A percentile compares a stretch with the other conserved stretches of the same genome.
Evolutionary conservation across 345 rosid species (phyloP).

Genomic region (Salix purpurea): DNA sequence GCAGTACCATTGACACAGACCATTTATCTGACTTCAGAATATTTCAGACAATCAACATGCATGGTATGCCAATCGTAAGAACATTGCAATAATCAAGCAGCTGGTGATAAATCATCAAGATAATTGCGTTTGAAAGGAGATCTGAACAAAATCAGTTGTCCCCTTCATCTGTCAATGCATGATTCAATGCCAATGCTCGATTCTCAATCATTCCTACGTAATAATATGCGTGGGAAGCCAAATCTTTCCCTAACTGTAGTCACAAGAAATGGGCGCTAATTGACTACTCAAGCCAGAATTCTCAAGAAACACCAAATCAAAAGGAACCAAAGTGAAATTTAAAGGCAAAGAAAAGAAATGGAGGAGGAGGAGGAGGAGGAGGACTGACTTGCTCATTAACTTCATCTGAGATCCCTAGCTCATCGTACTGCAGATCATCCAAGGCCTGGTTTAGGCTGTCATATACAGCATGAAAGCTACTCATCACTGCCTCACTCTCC

Average conservation of each 20-base stretch:
- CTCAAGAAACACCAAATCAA: not conserved
- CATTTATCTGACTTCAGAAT: not conserved
- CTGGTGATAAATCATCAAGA: not conserved
- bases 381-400: conserved; percentile 53
- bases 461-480: conserved; percentile 46
- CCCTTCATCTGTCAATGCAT: not conserved
- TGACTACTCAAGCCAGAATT: not conserved
- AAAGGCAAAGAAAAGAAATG: not conserved
- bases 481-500: conserved; percentile 59
- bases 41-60: not conserved
- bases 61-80: not conserved
- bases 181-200: not conserved
- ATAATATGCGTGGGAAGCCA: not conserved
- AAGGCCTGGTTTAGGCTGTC: conserved; percentile 44
- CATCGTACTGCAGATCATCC: conserved; percentile 41
- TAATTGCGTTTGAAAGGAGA: not conserved
- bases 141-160: not conserved
- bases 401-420: conserved; percentile 51
- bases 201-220: not conserved
- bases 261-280: not conserved
- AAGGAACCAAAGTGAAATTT: not conserved
- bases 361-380: not conserved
- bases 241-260: not conserved
- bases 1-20: not conserved
- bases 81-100: not conserved